phyloP scores from a whole-genome alignment of 495 filamentous ascomycete genomes.

The Thermothielavioides terrestris region DNA sequence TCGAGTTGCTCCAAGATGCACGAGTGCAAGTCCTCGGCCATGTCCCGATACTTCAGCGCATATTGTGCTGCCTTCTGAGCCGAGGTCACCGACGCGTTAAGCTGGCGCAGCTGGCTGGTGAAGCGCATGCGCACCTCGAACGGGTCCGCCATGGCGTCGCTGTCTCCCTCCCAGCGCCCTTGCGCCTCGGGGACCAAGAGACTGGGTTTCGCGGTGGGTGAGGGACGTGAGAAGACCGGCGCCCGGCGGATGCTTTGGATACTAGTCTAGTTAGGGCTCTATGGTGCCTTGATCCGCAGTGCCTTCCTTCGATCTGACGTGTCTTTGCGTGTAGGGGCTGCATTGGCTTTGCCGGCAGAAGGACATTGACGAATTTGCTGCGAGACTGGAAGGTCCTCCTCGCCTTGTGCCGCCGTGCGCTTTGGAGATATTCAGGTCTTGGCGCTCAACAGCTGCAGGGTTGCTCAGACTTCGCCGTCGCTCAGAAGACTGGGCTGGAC shows the following conservation, averaged over 20 bases:
- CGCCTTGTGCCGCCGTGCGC: too few species aligned
- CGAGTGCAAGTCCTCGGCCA: constrained; percentile 93
- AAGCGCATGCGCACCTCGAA: constrained; percentile 99
- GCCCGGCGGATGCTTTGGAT: too few species aligned
- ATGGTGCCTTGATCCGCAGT: neutral
- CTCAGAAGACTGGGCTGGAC: neutral
- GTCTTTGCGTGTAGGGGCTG: too few species aligned
- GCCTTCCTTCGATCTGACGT: neutral
- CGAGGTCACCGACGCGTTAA: constrained; percentile 81
- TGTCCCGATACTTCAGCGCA: constrained; percentile 83
- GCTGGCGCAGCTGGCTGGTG: constrained; percentile 72
- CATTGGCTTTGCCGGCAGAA: too few species aligned
- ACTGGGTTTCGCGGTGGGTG: too few species aligned
- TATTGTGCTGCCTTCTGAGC: constrained; percentile 90
- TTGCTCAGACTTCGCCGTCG: neutral
- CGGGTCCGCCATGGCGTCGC: constrained; percentile 67
- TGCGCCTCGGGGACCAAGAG: too few species aligned
- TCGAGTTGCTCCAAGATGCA: constrained; percentile 96
- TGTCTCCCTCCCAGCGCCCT: neutral
- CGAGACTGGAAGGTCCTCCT: too few species aligned
- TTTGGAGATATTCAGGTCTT: neutral
- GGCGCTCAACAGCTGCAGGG: neutral
- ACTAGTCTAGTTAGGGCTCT: too few species aligned
- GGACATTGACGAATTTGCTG: neutral
- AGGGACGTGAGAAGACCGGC: too few species aligned